Percentiles rank a stretch among this genome's conserved stretches.
Evolutionary conservation across 257 asterid genomes (phyloP).

Genomic region (Parsonsia alboflavescens): DNA sequence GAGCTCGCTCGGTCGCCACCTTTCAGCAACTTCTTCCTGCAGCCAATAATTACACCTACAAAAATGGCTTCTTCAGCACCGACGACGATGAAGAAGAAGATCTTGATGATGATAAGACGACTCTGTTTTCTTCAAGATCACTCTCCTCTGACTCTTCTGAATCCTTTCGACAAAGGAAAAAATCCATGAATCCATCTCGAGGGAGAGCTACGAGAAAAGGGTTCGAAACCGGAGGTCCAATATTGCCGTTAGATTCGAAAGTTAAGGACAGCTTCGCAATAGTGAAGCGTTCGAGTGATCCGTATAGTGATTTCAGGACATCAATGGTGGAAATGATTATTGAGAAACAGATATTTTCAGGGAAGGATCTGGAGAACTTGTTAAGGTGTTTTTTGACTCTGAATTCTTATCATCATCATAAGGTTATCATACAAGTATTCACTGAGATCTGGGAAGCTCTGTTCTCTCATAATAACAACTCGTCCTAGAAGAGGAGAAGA

Average conservation of each 20-base stretch:
- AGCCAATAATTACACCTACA: too few species aligned
- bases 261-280: constrained; percentile 31
- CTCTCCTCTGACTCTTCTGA: constrained; percentile 25
- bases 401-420: constrained; percentile 27
- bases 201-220: neutral
- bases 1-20: neutral
- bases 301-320: constrained; percentile 36
- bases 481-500: neutral
- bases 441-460: constrained; percentile 34
- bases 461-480: constrained; percentile 11
- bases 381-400: constrained; percentile 28
- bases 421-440: constrained; percentile 26
- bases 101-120: constrained; percentile 6
- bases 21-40: too few species aligned
- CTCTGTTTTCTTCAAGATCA: constrained; percentile 20
- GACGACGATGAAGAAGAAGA: constrained; percentile 19
- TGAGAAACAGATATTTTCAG: constrained; percentile 26
- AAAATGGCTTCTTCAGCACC: constrained; percentile 24
- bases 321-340: constrained; percentile 46
- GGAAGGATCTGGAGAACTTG: constrained; percentile 27
- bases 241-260: constrained; percentile 4
- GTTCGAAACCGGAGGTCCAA: neutral
- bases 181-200: neutral
- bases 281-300: constrained; percentile 36
- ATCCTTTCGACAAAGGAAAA: constrained; percentile 7